These are phyloP conservation scores for Botrytis byssoidea DNA, from an alignment of 2,329 filamentous ascomycete genomes.

Conservation along the genomic window DNA sequence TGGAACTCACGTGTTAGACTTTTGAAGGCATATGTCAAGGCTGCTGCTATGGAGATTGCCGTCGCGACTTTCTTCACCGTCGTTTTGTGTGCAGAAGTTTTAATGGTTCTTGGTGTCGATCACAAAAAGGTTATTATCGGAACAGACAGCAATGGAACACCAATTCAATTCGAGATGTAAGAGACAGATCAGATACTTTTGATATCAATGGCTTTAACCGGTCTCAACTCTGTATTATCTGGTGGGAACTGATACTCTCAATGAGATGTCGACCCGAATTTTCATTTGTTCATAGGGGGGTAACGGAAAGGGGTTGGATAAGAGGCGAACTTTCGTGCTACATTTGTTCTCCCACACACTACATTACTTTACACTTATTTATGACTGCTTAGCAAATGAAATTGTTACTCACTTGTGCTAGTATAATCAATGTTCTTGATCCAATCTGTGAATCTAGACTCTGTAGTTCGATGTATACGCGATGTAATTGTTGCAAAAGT, in stretches of 20 bases:
- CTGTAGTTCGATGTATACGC: neutral
- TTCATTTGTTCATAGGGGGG: neutral
- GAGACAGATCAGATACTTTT: neutral
- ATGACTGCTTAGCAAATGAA: neutral
- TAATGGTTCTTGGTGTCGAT: constrained; percentile 46
- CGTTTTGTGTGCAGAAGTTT: constrained; percentile 52
- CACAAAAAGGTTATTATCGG: constrained; percentile 21
- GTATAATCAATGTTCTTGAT: neutral
- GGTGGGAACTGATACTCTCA: neutral
- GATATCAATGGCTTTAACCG: neutral
- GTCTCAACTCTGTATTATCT: neutral
- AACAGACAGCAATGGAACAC: neutral
- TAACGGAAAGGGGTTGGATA: neutral
- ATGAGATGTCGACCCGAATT: neutral
- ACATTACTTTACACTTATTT: neutral
- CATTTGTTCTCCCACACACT: neutral
- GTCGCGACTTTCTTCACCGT: constrained; percentile 48
- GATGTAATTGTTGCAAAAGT: neutral
- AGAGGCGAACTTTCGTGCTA: neutral
- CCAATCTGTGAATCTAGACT: neutral
- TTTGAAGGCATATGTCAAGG: constrained; percentile 73
- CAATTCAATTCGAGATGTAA: neutral
- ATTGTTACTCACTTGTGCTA: neutral
- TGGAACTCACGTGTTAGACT: constrained; percentile 70
- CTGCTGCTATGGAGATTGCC: constrained; percentile 54